These are phyloP conservation scores for Reutealis trisperma DNA, from an alignment of 345 rosid species.

Conservation along the genomic window DNA sequence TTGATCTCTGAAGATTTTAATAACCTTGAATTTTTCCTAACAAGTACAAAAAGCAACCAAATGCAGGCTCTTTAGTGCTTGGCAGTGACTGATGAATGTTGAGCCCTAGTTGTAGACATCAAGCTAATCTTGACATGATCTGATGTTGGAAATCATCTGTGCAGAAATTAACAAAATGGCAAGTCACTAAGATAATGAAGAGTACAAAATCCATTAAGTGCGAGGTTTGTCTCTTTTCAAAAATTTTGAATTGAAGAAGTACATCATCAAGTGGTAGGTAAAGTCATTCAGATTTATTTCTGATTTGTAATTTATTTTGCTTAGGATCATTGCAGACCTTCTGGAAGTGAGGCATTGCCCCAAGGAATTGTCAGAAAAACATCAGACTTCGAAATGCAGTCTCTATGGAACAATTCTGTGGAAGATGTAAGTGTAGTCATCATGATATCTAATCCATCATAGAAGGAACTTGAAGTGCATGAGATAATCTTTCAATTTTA, in stretches of 20 bases:
- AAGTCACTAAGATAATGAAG: slow-evolving; percentile 33
- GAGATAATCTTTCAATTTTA: not conserved
- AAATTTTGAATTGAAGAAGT: not conserved
- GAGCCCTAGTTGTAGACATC: not conserved
- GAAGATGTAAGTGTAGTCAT: slow-evolving; percentile 40
- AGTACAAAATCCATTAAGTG: slow-evolving; percentile 41
- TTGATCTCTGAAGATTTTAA: not conserved
- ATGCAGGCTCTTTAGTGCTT: too few relatives aligned
- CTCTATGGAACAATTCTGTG: slow-evolving; percentile 49
- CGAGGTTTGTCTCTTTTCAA: slow-evolving; percentile 50
- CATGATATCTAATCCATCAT: not conserved
- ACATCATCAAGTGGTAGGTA: not conserved
- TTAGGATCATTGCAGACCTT: slow-evolving; percentile 52
- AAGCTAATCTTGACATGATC: not conserved
- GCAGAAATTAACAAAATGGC: slow-evolving; percentile 64
- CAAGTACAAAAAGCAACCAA: not conserved
- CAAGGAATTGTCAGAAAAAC: slow-evolving; percentile 59
- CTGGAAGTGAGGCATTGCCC: slow-evolving; percentile 64
- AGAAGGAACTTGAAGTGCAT: not conserved
- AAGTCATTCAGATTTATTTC: slow-evolving; percentile 5
- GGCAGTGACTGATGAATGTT: not conserved
- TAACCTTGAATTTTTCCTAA: not conserved
- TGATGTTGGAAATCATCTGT: slow-evolving; percentile 16
- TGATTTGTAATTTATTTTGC: slow-evolving; percentile 9
- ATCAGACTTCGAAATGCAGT: slow-evolving; percentile 61